A percentile compares a stretch with the other conserved stretches of the same genome.
Conservation (phyloP, 1,139 yeast genomes). For the Yamadazyma sp. region DNA sequence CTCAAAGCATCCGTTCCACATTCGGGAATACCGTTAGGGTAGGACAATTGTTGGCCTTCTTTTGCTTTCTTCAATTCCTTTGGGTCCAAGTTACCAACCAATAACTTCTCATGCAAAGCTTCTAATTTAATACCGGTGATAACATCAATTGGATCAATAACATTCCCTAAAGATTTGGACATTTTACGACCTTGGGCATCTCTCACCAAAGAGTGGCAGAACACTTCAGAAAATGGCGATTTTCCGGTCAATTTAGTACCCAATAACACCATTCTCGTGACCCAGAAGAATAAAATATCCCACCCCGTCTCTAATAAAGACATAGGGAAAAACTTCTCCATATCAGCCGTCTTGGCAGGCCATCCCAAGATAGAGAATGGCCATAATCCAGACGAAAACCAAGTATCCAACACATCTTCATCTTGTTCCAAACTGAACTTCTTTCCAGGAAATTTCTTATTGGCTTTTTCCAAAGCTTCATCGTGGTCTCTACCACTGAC, state of each 20-base stretch:
- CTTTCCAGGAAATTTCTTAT: constrained; percentile 63
- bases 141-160: constrained; percentile 92
- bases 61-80: constrained; percentile 85
- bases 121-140: constrained; percentile 83
- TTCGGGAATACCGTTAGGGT: constrained; percentile 97
- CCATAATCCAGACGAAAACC: constrained; percentile 99
- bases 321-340: constrained; percentile 83
- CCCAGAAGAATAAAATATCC: constrained; percentile 99
- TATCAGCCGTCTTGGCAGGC: constrained; percentile 79
- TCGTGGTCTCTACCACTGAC: constrained; percentile 80
- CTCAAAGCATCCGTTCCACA: constrained; percentile 99
- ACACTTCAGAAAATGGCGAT: constrained; percentile 92
- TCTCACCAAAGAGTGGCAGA: constrained; percentile 97
- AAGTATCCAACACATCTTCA: constrained; percentile 96
- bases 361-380: constrained; percentile 96
- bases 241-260: constrained; percentile 89
- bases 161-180: constrained; percentile 98
- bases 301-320: constrained; percentile 96
- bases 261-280: constrained; percentile 90
- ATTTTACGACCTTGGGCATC: constrained; percentile 99
- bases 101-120: constrained; percentile 75
- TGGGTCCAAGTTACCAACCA: constrained; percentile 84
- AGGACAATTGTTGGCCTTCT: constrained; percentile 83
- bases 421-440: constrained; percentile 85
- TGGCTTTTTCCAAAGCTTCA: constrained; percentile 86